Evolutionary conservation across 805 yeast genomes (phyloP).

Genomic region (Suhomyces canberraensis): DNA sequence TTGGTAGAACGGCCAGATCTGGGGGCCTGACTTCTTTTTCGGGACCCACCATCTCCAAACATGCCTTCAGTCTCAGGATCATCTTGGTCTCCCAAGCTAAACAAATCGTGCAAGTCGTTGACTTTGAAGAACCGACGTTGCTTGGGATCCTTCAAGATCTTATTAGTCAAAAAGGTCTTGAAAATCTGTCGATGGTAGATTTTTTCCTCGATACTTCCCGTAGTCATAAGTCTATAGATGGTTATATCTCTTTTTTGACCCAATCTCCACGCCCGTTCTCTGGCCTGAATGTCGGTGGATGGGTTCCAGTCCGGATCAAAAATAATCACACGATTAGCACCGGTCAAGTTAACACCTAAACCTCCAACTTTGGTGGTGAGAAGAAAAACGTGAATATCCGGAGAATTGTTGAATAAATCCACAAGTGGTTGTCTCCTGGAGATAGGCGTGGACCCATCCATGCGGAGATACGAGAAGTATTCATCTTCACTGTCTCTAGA

Average conservation of each 20-base stretch:
- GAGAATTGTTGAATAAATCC: slow-evolving; percentile 70
- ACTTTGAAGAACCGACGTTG: slow-evolving; percentile 89
- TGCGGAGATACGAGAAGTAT: slow-evolving; percentile 58
- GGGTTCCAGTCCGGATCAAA: slow-evolving; percentile 99
- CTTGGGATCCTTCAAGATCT: slow-evolving; percentile 91
- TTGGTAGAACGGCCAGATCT: slow-evolving; percentile 32
- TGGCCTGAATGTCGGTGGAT: slow-evolving; percentile 92
- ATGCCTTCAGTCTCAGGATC: slow-evolving; percentile 62
- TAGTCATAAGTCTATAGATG: slow-evolving; percentile 86
- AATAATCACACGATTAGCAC: slow-evolving; percentile 91
- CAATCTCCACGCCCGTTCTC: slow-evolving; percentile 95
- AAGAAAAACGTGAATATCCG: slow-evolving; percentile 60
- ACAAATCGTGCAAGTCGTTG: slow-evolving; percentile 87
- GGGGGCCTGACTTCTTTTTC: neutral
- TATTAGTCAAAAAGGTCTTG: slow-evolving; percentile 90
- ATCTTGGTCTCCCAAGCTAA: slow-evolving; percentile 74
- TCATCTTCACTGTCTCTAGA: neutral
- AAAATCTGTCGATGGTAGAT: slow-evolving; percentile 95
- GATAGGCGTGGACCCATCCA: slow-evolving; percentile 94
- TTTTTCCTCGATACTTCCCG: slow-evolving; percentile 95
- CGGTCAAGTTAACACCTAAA: slow-evolving; percentile 87
- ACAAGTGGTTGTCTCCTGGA: slow-evolving; percentile 73
- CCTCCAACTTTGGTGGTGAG: slow-evolving; percentile 97
- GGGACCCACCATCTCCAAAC: slow-evolving; percentile 43
- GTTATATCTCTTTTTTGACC: slow-evolving; percentile 93